A percentile compares a stretch with the other conserved stretches of the same genome.
Conservation (phyloP, 345 rosid genomes). For the Zanthoxylum bungeanum region DNA sequence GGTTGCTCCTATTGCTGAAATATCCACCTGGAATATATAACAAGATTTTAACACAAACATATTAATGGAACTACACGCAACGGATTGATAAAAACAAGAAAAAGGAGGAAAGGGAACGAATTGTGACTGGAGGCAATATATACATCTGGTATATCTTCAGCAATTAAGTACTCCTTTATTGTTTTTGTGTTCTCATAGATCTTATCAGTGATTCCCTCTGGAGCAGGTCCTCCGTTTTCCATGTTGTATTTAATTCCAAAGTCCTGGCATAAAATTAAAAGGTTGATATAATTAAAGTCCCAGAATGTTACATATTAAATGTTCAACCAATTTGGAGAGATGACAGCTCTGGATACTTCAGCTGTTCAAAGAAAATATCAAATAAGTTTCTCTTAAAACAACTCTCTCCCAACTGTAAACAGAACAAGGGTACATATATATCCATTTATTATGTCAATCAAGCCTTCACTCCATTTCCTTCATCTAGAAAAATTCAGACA, state of each 20-base stretch:
- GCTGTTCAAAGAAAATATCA: not conserved
- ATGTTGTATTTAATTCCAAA: conserved; percentile 99
- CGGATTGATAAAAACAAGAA: not conserved
- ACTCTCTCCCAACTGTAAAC: not conserved
- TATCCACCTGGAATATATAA: conserved; percentile 62
- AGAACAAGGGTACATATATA: not conserved
- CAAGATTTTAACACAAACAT: conserved; percentile 11
- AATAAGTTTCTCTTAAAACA: conserved; percentile 3
- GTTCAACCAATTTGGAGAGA: not conserved
- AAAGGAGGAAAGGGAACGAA: not conserved
- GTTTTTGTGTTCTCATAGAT: conserved; percentile 93
- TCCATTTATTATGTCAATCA: not conserved
- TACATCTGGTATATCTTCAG: conserved; percentile 79
- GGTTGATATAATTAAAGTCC: not conserved
- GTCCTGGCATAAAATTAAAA: conserved; percentile 46
- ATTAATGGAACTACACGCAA: conserved; percentile 1
- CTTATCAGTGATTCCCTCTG: conserved; percentile 91
- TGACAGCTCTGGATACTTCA: not conserved
- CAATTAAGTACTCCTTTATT: conserved; percentile 77
- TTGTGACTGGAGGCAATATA: conserved; percentile 14
- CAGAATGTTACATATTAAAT: not conserved
- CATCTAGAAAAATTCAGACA: not conserved
- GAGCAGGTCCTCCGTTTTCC: conserved; percentile 99
- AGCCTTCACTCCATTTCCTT: not conserved
- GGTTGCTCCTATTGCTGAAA: conserved; percentile 59